phyloP scores from a whole-genome alignment of 2,329 filamentous ascomycete species.

The Diaporthe longicolla region DNA sequence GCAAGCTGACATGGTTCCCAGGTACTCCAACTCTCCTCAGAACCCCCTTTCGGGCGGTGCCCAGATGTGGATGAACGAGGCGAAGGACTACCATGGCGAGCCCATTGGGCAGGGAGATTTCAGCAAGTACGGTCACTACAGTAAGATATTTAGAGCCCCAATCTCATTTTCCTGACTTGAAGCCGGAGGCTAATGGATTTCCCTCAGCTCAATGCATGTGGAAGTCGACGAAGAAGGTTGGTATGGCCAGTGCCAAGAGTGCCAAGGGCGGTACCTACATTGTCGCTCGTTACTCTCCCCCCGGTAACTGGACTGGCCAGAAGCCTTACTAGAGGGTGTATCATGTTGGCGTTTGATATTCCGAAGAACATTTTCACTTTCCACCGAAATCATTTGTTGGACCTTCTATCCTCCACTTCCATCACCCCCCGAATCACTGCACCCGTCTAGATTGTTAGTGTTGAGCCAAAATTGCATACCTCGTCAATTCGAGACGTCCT shows the following conservation, averaged over 20 bases:
- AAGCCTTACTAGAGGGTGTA: conserved; percentile 20
- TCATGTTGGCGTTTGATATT: conserved; percentile 47
- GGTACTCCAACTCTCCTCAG: conserved; percentile 39
- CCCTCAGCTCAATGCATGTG: conserved; percentile 49
- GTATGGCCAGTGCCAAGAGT: conserved; percentile 49
- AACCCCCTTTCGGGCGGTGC: conserved; percentile 47
- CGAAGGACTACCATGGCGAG: conserved; percentile 52
- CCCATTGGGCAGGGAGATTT: conserved; percentile 53
- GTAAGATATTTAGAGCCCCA: conserved; percentile 42
- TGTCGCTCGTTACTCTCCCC: conserved; percentile 52
- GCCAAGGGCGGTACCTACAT: conserved; percentile 50
- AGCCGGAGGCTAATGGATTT: background rate
- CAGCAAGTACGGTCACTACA: conserved; percentile 52
- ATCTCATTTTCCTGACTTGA: background rate
- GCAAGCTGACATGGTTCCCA: conserved; percentile 35
- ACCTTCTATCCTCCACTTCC: background rate
- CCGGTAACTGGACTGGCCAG: conserved; percentile 48
- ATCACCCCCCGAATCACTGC: background rate
- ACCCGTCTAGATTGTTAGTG: background rate
- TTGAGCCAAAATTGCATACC: background rate
- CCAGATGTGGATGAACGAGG: conserved; percentile 52
- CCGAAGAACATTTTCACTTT: background rate
- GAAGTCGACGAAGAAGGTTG: conserved; percentile 51
- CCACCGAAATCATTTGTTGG: background rate
- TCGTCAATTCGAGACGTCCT: background rate